Evolutionary conservation across 371 early-diverging fungal genomes (phyloP).

Genomic region (Syncephalastrum racemosum): DNA sequence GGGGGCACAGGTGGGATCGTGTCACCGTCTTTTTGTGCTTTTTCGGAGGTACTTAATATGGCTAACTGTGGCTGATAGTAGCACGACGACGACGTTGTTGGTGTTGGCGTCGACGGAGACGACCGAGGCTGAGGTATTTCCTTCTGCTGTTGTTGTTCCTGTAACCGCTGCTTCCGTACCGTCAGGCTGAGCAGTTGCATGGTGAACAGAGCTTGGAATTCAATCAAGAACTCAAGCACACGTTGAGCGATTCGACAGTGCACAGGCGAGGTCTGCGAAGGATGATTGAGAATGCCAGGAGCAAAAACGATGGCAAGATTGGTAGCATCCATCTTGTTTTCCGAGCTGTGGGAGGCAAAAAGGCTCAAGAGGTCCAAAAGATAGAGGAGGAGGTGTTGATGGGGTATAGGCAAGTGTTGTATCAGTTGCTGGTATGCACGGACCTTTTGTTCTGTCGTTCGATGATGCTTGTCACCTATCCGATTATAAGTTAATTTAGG

Average conservation of each 20-base stretch:
- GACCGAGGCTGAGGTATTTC: no score
- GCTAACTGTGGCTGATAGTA: conserved; percentile 2
- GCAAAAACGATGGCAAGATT: conserved; percentile 67
- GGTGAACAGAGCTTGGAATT: conserved; percentile 46
- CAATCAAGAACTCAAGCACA: conserved; percentile 60
- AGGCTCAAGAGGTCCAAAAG: conserved; percentile 58
- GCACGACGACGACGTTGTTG: background rate
- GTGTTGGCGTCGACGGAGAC: background rate
- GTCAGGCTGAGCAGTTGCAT: conserved; percentile 13
- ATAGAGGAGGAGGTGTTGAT: conserved; percentile 64
- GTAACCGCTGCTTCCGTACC: background rate
- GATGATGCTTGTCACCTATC: conserved; percentile 14
- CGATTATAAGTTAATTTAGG: background rate
- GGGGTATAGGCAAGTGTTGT: conserved; percentile 51
- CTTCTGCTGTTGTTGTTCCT: background rate
- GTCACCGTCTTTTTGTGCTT: background rate
- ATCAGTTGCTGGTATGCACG: conserved; percentile 54
- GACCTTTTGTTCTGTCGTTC: conserved; percentile 24
- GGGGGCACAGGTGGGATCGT: background rate
- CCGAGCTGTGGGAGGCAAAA: conserved; percentile 50
- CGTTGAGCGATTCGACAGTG: conserved; percentile 58
- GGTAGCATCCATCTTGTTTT: conserved; percentile 55
- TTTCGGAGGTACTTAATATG: conserved; percentile 1
- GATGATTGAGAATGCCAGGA: conserved; percentile 56
- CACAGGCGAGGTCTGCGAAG: conserved; percentile 56